Evolutionary conservation across 768 basidiomycete genomes (phyloP), one percentile per base, ranked within the genome.

Genomic region (Tulasnella sp.): DNA sequence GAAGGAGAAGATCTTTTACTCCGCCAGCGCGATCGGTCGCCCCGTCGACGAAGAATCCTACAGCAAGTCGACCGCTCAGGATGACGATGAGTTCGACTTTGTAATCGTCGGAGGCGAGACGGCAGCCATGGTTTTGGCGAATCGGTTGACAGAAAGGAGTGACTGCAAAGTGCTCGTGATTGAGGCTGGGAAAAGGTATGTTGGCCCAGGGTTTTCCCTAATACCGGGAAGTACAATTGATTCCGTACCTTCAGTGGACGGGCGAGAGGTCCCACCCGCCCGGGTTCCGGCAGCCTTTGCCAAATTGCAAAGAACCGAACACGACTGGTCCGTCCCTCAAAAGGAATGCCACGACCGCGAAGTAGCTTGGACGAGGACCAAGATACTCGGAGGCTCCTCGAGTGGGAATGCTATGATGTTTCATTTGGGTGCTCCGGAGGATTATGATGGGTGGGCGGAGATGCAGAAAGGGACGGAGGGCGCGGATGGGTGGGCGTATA

Each of bases 321-420:
- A 74, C 38, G 76, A 77, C 36, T 77, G 76, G 76, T 40, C 42
- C 7, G 39, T 39, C 64, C 74, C 74, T 25, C 74, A 75, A 31
- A 15, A 22, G 15, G 37, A 17, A 39, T 36, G 36, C 6, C 29
- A 75, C 25, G 36, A 68, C 36, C 49, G 76, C 79, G 6, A 82
- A 86, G 77, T 87, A 88, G 1, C 84, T 83, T 39, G 85, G 85
- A 25, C 84, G 83, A 79, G 84, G 82, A n/a, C 83, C 1, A 91
- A 89, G 80, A 84, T 93, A 81, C 85, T 93, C 5, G 91, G 91
- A 38, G 91, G 91, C 80, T 93, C 92, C 74, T 89, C 89, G 4
- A 85, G 89, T 2, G 87, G 91, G 69, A 92, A 93, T 79, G 91
- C 91, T 0, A 81, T 83, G 81, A 85, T 88, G 86, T 85, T 71